Base-by-base conservation (phyloP, 352 stramenopile species). In the Phytophthora capsici region DNA sequence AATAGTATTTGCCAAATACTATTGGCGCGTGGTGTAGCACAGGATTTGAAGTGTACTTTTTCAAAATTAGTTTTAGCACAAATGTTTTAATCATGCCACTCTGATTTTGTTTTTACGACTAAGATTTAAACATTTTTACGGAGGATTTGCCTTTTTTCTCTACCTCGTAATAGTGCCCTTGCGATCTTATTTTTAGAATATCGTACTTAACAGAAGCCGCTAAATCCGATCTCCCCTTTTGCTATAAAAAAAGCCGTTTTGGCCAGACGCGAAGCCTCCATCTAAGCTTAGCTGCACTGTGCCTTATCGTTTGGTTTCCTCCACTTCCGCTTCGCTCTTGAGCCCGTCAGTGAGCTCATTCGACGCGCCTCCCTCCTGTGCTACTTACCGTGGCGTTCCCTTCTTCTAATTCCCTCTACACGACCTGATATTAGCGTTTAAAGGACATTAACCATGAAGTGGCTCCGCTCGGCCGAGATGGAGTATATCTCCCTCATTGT, bases 401-500 rank as follows among this genome's bases (percentile, higher is more conserved):
- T 2, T 12, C 44, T 3, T 36, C 4, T 30, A 44, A 37, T 28
- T 36, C 32, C 16, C n/a, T 6, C 22, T 40, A 61, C 10, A 41
- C 43, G 34, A 13, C 32, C 23, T 45, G 32, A 26, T 36, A 43
- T 36, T 22, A 51, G 19, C 16, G 26, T 32, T 28, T 22, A 16
- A 23, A 46, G 20, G 9, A 38, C 14, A 45, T 10, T 9, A 44
- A 26, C 19, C 48, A 95, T 95, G 86, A 95, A 90, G 80, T 99
- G 97, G 97, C 98, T 99, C 69, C 96, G 97, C 61, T 99, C 97
- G 50, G 94, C 98, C 73, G 95, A 98, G 72, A 99, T 99, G 97
- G 91, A 98, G 83, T 99, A 99, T 68, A 98, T 99, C 80, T 98
- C 93, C 57, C 83, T 99, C 51, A 99, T 99, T 73, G 91, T 99